Evolutionary conservation across 441 rosid species (phyloP).

Genomic region (Iberis amara): DNA sequence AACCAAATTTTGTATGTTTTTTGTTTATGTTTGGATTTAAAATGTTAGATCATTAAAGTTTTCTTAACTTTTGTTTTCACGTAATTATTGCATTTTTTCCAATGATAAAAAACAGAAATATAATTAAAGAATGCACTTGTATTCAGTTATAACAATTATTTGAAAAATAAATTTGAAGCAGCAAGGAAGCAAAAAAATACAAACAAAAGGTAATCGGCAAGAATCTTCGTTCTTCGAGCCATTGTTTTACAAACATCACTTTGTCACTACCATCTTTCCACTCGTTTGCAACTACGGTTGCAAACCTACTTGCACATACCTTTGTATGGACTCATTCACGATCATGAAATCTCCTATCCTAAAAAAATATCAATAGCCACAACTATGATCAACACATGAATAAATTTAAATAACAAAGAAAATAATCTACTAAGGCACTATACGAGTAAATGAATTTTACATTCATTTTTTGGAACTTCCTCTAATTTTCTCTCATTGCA

Average conservation of each 20-base stretch:
- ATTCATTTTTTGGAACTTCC: slow-evolving; percentile 97
- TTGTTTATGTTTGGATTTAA: too few species aligned
- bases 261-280: slow-evolving; percentile 95
- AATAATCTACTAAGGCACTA: background rate
- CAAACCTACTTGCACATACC: slow-evolving; percentile 92
- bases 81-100: slow-evolving; percentile 98
- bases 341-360: slow-evolving; percentile 91
- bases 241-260: slow-evolving; percentile 97
- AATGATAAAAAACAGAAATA: slow-evolving; percentile 20
- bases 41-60: too few species aligned
- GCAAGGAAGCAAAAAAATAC: background rate
- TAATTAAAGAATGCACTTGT: background rate
- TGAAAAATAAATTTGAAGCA: background rate
- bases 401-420: background rate
- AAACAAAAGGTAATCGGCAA: slow-evolving; percentile 54
- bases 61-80: too few species aligned
- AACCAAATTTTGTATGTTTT: too few species aligned
- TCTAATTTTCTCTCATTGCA: slow-evolving; percentile 90
- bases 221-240: slow-evolving; percentile 95
- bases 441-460: slow-evolving; percentile 34
- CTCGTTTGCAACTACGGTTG: slow-evolving; percentile 93
- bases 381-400: background rate
- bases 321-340: slow-evolving; percentile 90
- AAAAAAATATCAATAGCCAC: slow-evolving; percentile 23
- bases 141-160: background rate